Base-by-base conservation (phyloP, 305 asterid genomes). In the Fraxinus xanthoxyloides region DNA sequence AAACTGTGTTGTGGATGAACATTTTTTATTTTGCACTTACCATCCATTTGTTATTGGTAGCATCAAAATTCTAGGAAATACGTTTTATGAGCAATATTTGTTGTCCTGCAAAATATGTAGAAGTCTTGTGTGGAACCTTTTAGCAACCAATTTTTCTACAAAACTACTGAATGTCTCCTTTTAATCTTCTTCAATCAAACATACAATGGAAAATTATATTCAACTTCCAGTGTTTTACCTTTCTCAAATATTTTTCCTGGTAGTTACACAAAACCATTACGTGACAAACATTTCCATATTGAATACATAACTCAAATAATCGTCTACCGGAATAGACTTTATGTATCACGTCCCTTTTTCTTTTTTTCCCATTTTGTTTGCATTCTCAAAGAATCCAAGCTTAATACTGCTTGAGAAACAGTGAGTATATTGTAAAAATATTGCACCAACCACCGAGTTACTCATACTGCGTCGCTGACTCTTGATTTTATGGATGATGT, bases 391-490 rank as follows among this genome's bases (percentile, higher is more conserved):
- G 23, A 48, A 76, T 79, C 65, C 43, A 30, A 4, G 56, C 78
- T 13, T 79, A 81, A 77, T 32, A 31, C 10, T 79, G 54, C 77
- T 43, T 48, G 69, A 32, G 48, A 40, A 54, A 54, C 28, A 4
- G 70, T 70, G 19, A 21, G 6, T 28, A 36, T 7, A 43, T 79
- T 79, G 36, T 76, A 48, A 32, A 67, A 70, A 17, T 32, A 43
- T 46, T 84, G 48, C 24, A 30, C 13, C 36, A 72, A 35, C 63
- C 13, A n/a, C 65, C 15, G 77, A 67, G 86, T 76, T 75, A 79
- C 34, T 70, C 34, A 24, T 43, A 59, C 46, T 30, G 43, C 69
- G 1, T 48, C 7, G 26, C 34, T 17, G 46, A 61, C 21, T 15
- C 65, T 48, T 5, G 15, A 28, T 51, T 17, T 48, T 19, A 12